phyloP scores from a whole-genome alignment of 2,329 filamentous ascomycete genomes.

The Apiospora sp. region DNA sequence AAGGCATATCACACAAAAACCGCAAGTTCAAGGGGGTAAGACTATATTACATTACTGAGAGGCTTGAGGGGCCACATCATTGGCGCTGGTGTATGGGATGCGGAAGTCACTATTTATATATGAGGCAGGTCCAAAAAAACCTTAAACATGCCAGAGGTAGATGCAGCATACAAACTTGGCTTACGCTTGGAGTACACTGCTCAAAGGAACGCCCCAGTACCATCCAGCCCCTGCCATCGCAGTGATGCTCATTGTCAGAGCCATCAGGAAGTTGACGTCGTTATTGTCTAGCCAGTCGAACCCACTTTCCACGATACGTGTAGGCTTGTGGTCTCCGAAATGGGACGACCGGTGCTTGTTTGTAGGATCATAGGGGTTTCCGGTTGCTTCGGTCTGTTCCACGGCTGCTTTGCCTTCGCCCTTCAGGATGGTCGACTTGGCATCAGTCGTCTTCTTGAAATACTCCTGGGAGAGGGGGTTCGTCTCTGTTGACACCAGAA shows the following conservation, averaged over 20 bases:
- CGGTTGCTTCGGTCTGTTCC: constrained; percentile 45
- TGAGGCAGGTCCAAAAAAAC: neutral
- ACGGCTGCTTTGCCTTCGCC: constrained; percentile 52
- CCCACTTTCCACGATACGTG: constrained; percentile 70
- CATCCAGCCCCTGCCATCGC: constrained; percentile 73
- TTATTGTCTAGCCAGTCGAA: constrained; percentile 91
- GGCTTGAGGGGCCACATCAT: neutral
- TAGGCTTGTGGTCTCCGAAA: constrained; percentile 65
- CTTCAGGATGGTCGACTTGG: constrained; percentile 51
- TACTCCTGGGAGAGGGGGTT: constrained; percentile 37
- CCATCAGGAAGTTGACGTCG: constrained; percentile 94
- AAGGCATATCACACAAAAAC: neutral
- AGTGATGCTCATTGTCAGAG: constrained; percentile 78
- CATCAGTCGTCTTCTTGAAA: constrained; percentile 45
- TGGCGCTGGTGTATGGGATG: neutral
- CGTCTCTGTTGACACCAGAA: constrained; percentile 53
- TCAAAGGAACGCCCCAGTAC: constrained; percentile 66
- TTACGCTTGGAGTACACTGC: constrained; percentile 45
- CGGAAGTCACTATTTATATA: neutral
- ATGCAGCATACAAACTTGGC: neutral
- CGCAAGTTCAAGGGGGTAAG: neutral
- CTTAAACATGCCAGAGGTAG: no score
- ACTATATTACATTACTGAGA: neutral
- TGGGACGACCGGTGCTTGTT: constrained; percentile 60
- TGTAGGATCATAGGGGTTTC: constrained; percentile 55